These are phyloP conservation scores for Pseudocercospora cruenta DNA, from an alignment of 2,329 filamentous ascomycete genomes.

Conservation along the genomic window DNA sequence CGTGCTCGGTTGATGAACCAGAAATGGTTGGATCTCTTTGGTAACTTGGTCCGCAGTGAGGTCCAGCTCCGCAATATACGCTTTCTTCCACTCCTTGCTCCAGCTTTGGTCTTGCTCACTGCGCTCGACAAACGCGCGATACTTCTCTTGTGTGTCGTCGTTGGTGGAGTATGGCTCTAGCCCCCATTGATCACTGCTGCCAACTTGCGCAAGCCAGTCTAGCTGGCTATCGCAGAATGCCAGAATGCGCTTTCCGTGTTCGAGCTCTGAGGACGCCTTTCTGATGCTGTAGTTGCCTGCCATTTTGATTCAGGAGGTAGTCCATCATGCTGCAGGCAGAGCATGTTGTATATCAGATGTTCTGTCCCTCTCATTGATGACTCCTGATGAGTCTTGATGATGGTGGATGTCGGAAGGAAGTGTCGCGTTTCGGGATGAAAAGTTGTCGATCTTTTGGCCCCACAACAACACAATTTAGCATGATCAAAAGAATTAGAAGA, in stretches of 20 bases:
- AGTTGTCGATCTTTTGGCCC: not conserved
- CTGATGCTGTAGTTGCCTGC: slow-evolving; percentile 8
- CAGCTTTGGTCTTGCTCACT: slow-evolving; percentile 15
- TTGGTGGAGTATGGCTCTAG: not conserved
- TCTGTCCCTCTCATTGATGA: not conserved
- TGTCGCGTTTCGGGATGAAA: not conserved
- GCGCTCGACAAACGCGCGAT: slow-evolving; percentile 3
- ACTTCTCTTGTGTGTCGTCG: slow-evolving; percentile 8
- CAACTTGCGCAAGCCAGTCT: slow-evolving; percentile 13
- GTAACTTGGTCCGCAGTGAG: not conserved
- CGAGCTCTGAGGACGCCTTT: slow-evolving; percentile 9
- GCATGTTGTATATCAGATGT: too few relatives aligned
- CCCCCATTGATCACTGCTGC: slow-evolving; percentile 18
- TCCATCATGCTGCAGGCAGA: not conserved
- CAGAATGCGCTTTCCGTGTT: slow-evolving; percentile 19
- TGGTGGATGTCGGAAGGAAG: not conserved
- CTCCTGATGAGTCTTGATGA: not conserved
- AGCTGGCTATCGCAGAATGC: slow-evolving; percentile 19
- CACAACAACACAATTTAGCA: not conserved
- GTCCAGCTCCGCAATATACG: slow-evolving; percentile 15
- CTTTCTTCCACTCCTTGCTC: slow-evolving; percentile 12
- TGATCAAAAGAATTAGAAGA: not conserved
- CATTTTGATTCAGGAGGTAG: not conserved
- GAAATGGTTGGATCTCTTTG: not conserved
- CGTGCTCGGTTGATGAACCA: not conserved